Base-by-base conservation (phyloP, 208 protist species). In the Leishmania braziliensis region DNA sequence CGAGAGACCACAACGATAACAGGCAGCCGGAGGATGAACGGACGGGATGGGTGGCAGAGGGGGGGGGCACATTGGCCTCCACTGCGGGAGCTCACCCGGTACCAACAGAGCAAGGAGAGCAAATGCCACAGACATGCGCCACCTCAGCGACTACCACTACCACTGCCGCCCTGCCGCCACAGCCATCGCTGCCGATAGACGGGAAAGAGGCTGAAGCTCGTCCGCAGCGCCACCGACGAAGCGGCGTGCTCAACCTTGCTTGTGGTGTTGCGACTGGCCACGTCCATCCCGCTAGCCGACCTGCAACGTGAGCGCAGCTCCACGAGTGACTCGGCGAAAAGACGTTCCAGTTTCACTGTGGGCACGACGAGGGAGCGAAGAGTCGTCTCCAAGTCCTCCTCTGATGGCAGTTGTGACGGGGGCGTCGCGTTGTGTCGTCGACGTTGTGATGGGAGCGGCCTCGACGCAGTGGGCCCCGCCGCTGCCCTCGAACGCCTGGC, bases 271-370 rank as follows among this genome's bases (percentile, higher is more conserved):
- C 29, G 26, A 26, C n/a, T 39, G 51, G 50, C 16, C 5, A 20
- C 33, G 16, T 53, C 68, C 68, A 12, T 12, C 68, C 5, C 50
- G 5, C 23, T 9, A 5, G 43, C 56, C 20, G 54, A 58, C 4
- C 51, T 33, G 36, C 56, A 73, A 2, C 76, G 80, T 29, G 26
- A 33, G 23, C 71, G 71, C 65, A 87, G 53, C 62, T 76, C 68
- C 58, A 76, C 80, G 46, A 71, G 36, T 26, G 85, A 89, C 76
- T 39, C 62, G 4, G 77, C 78, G 16, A 90, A 78, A 2, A 75
- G 68, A n/a, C 26, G 10, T 39, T 92, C 88, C 36, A 90, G 29
- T 0, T 80, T 33, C 14, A 43, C 66, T 48, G 81, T 78, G 2
- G 79, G 51, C 18, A 91, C 88, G 0, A 75, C 54, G 58, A 85